Evolutionary conservation across 163 green algal genomes (phyloP).

Genomic region (Scenedesmus sp.): DNA sequence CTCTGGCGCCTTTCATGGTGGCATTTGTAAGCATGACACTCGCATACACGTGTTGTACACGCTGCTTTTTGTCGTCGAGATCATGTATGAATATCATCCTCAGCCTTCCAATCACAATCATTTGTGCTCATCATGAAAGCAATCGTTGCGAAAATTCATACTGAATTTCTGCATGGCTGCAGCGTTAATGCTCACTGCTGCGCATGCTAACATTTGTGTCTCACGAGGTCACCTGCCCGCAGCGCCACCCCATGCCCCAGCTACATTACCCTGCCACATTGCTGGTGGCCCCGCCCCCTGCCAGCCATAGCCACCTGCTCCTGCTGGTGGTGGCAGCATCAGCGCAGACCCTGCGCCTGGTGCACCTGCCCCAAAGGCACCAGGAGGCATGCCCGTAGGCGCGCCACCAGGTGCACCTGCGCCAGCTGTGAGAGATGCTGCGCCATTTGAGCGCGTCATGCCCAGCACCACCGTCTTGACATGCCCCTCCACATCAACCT

Average conservation of each 20-base stretch:
- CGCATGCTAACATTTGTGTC: not conserved
- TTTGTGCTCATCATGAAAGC: too few species aligned
- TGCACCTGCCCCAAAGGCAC: not conserved
- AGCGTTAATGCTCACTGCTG: not conserved
- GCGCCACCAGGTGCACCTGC: not conserved
- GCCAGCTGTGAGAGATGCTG: not conserved
- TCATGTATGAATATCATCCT: too few species aligned
- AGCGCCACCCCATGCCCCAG: not conserved
- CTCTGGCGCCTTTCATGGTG: too few species aligned
- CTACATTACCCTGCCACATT: not conserved
- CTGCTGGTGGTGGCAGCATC: not conserved
- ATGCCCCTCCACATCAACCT: slow-evolving; percentile 42
- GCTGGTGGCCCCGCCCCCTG: not conserved
- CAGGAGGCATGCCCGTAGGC: not conserved
- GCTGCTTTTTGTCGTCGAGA: too few species aligned
- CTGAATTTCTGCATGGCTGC: too few species aligned
- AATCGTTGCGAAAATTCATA: too few species aligned
- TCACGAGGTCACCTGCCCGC: not conserved
- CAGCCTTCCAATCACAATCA: too few species aligned
- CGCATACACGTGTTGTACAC: too few species aligned
- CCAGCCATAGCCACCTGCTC: not conserved
- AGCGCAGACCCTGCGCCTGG: not conserved
- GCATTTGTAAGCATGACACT: too few species aligned
- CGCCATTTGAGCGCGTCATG: not conserved
- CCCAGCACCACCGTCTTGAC: slow-evolving; percentile 34